Percentiles rank a stretch among this genome's conserved stretches.
phyloP scores from a whole-genome alignment of 768 basidiomycete genomes.

The Saitozyma sp. region DNA sequence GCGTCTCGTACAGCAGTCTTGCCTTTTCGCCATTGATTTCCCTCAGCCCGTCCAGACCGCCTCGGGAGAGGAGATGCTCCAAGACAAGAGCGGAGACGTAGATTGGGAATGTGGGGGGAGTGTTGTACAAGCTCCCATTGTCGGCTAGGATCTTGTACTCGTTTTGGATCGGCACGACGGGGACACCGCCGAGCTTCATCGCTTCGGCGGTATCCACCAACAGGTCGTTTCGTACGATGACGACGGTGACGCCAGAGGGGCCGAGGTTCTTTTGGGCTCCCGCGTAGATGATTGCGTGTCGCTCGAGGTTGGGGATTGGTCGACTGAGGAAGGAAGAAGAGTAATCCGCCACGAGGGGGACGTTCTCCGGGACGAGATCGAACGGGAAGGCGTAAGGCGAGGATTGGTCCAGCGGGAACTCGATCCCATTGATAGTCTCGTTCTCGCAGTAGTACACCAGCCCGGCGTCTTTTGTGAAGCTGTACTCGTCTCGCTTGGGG shows the following conservation, averaged over 20 bases:
- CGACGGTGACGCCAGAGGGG: slow-evolving; percentile 85
- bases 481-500: slow-evolving; percentile 70
- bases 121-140: slow-evolving; percentile 79
- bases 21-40: slow-evolving; percentile 70
- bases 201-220: slow-evolving; percentile 85
- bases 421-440: slow-evolving; percentile 94
- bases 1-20: slow-evolving; percentile 69
- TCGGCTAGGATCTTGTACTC: slow-evolving; percentile 81
- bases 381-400: slow-evolving; percentile 72
- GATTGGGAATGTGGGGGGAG: slow-evolving; percentile 85
- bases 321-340: slow-evolving; percentile 96
- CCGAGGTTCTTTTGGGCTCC: slow-evolving; percentile 98
- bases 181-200: slow-evolving; percentile 64
- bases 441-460: slow-evolving; percentile 99
- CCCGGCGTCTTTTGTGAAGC: slow-evolving; percentile 76
- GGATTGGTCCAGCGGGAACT: slow-evolving; percentile 65
- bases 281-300: slow-evolving; percentile 92
- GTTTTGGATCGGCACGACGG: slow-evolving; percentile 73
- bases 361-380: slow-evolving; percentile 63
- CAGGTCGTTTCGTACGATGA: slow-evolving; percentile 93
- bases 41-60: slow-evolving; percentile 68
- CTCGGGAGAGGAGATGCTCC: slow-evolving; percentile 64
- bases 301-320: slow-evolving; percentile 79
- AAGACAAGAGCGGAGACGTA: slow-evolving; percentile 88
- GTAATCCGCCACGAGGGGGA: slow-evolving; percentile 89